Base-by-base conservation (phyloP, 306 rosid species). In the Cucumis hystrix region DNA sequence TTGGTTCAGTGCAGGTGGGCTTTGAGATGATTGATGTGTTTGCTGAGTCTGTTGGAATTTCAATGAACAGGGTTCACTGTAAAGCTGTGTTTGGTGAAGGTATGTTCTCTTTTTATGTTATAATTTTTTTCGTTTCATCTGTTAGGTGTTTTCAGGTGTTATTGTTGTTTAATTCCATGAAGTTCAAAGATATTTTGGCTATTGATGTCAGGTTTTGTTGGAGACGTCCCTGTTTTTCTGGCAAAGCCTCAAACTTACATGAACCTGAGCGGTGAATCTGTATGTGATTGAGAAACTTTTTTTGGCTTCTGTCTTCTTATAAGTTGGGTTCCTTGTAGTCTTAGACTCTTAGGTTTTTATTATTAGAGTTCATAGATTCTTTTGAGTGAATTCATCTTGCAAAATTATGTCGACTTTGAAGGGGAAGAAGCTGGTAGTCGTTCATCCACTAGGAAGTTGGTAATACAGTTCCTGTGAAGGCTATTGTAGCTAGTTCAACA, bases 201-300 rank as follows among this genome's bases (percentile, higher is more conserved):
- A 58, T 75, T 56, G 70, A 30, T 80, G 78, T 8, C 84, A 92
- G 96, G 97, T 79, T 90, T 87, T 85, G 96, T 91, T 68, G 96
- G 87, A 59, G 96, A 86, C n/a, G 80, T 76, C 75, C 97, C 97
- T 16, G 89, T 95, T 82, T 81, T 95, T 80, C 91, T 95, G 80
- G 94, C 98, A 77, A 95, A 90, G 87, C 97, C 97, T 86, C 99
- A 95, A 77, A 95, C 99, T 73, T 95, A 91, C 81, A 95, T 95
- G 99, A 92, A 92, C 81, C 83, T 95, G 56, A 89, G 93, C 61
- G 99, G 99, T 77, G 99, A 95, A 91, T 95, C 99, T 2, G 99
- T 92, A 86, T 81, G 92, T 81, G 82, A 75, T 51, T 55, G 20
- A 83, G 79, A 62, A 75, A 43, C 56, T 55, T 47, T 33, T 57